Conservation (phyloP, 2,329 filamentous ascomycete species). For the Paecilomyces formosus region DNA sequence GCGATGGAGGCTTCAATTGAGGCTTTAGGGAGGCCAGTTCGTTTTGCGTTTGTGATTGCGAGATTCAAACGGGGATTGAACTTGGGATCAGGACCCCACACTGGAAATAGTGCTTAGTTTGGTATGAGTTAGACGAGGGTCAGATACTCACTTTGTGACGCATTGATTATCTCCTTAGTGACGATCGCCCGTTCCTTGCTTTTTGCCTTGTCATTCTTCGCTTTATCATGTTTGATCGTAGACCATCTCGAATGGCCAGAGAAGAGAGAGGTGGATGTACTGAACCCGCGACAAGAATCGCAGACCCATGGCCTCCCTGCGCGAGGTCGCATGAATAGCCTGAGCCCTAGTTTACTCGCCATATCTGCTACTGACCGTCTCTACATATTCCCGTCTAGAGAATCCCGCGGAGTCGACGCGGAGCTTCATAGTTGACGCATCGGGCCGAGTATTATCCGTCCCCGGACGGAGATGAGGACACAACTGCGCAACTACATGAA, state of each 20-base stretch:
- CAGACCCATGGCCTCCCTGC: constrained; percentile 9
- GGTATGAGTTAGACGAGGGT: neutral
- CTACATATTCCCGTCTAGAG: constrained; percentile 7
- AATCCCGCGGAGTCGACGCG: constrained; percentile 7
- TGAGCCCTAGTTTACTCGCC: constrained; percentile 16
- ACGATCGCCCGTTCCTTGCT: constrained; percentile 62
- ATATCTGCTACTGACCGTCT: constrained; percentile 9
- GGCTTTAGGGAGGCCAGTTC: constrained; percentile 75
- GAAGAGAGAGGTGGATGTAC: constrained; percentile 35
- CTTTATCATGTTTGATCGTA: constrained; percentile 93
- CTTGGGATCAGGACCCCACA: constrained; percentile 66
- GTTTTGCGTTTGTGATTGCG: constrained; percentile 70
- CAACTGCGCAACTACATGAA: constrained; percentile 6
- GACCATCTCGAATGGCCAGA: constrained; percentile 91
- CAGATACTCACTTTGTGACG: constrained; percentile 58
- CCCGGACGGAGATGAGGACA: constrained; percentile 16
- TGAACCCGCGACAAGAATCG: constrained; percentile 38
- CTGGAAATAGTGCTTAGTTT: constrained; percentile 32
- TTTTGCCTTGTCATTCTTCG: constrained; percentile 69
- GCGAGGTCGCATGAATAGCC: constrained; percentile 10
- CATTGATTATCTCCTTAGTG: constrained; percentile 64
- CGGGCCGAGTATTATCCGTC: constrained; percentile 14
- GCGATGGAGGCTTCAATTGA: constrained; percentile 80
- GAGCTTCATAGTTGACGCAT: constrained; percentile 6
- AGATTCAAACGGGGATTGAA: constrained; percentile 69